phyloP scores from a whole-genome alignment of 352 stramenopile genomes.

The Phytophthora chlamydospora region DNA sequence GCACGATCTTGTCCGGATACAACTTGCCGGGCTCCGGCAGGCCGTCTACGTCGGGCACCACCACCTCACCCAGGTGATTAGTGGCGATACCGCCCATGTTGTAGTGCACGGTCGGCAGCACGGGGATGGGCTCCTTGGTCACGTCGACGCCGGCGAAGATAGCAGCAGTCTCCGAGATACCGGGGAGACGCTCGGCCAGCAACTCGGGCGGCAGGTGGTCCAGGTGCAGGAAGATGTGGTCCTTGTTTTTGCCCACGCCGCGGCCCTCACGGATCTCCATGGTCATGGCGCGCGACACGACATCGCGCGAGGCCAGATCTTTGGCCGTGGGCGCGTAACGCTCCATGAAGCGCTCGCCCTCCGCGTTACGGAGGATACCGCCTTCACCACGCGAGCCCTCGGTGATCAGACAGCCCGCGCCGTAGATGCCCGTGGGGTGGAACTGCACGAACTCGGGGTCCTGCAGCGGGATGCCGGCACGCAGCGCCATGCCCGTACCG shows the following conservation, averaged over 20 bases:
- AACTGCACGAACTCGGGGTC: slow-evolving; percentile 99
- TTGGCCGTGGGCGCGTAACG: slow-evolving; percentile 96
- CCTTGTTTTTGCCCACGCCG: slow-evolving; percentile 90
- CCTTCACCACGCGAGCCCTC: slow-evolving; percentile 96
- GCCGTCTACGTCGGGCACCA: slow-evolving; percentile 62
- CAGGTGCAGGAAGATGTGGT: slow-evolving; percentile 97
- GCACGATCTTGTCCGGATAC: slow-evolving; percentile 91
- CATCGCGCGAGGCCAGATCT: slow-evolving; percentile 95
- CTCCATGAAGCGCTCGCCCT: slow-evolving; percentile 97
- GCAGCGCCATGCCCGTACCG: slow-evolving; percentile 96
- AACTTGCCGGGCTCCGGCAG: slow-evolving; percentile 78
- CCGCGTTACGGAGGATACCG: slow-evolving; percentile 94
- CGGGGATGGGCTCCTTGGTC: slow-evolving; percentile 97
- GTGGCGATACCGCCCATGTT: slow-evolving; percentile 99
- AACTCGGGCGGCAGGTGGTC: slow-evolving; percentile 96
- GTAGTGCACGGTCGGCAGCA: slow-evolving; percentile 98
- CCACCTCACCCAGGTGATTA: slow-evolving; percentile 95
- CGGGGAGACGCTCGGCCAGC: slow-evolving; percentile 93
- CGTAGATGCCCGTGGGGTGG: slow-evolving; percentile 98
- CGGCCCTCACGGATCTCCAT: slow-evolving; percentile 97
- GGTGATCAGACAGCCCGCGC: slow-evolving; percentile 97
- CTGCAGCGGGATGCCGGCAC: slow-evolving; percentile 92
- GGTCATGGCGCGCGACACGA: slow-evolving; percentile 96
- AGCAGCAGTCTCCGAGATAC: slow-evolving; percentile 95
- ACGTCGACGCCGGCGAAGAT: slow-evolving; percentile 99